phyloP scores from a whole-genome alignment of 805 yeast genomes.

The Saccharomycopsis sp. region DNA sequence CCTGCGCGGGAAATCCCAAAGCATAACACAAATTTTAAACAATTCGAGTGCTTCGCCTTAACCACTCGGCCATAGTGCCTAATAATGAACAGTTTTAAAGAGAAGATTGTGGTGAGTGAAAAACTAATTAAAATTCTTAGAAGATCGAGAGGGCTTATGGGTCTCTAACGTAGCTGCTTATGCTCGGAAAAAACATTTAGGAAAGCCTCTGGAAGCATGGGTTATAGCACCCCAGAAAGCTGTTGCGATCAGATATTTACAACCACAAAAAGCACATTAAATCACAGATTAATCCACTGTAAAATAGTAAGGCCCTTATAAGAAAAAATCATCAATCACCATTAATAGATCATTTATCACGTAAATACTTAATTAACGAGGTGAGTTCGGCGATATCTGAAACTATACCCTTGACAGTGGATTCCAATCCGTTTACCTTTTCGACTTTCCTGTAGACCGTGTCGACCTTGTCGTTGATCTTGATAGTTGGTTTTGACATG shows the following conservation, averaged over 20 bases:
- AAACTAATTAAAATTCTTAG: too few relatives aligned
- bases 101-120: neutral
- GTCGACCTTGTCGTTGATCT: neutral
- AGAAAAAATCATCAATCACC: too few relatives aligned
- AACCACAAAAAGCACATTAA: too few relatives aligned
- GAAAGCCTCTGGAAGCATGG: too few relatives aligned
- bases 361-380: neutral
- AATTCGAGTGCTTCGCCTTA: slow-evolving; percentile 39
- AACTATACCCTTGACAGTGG: neutral
- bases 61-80: slow-evolving; percentile 40
- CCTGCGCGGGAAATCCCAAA: slow-evolving; percentile 44
- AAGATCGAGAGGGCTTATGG: too few relatives aligned
- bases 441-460: slow-evolving; percentile 1
- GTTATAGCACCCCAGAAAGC: too few relatives aligned
- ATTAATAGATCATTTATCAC: too few relatives aligned
- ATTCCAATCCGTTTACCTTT: neutral
- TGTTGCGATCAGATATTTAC: too few relatives aligned
- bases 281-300: too few relatives aligned
- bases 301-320: too few relatives aligned
- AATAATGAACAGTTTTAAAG: neutral
- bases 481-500: slow-evolving; percentile 5
- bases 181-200: too few relatives aligned
- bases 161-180: too few relatives aligned
- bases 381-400: neutral
- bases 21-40: slow-evolving; percentile 26